A percentile compares a stretch with the other conserved stretches of the same genome.
phyloP scores from a whole-genome alignment of 768 basidiomycete species.

The Auricularia sp. region DNA sequence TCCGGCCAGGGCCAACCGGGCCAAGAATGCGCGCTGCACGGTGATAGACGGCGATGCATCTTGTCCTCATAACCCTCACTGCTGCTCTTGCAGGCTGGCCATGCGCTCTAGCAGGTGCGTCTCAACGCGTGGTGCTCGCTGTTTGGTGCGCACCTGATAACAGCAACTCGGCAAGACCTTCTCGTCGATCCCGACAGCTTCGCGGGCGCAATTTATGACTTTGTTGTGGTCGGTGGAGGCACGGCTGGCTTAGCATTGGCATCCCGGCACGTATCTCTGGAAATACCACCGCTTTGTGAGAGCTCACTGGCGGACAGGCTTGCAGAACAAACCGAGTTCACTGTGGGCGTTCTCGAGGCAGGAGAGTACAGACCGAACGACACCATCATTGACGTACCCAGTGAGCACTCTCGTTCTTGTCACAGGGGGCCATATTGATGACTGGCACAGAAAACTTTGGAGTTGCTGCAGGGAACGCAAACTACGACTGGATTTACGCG shows the following conservation, averaged over 20 bases:
- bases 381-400: background rate
- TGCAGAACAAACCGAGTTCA: slow-evolving; percentile 32
- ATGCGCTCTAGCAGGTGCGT: too few species aligned
- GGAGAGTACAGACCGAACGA: background rate
- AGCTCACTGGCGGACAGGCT: slow-evolving; percentile 11
- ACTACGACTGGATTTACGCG: slow-evolving; percentile 17
- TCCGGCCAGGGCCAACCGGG: too few species aligned
- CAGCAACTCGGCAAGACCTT: background rate
- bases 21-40: too few species aligned
- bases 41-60: too few species aligned
- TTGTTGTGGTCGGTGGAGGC: slow-evolving; percentile 42
- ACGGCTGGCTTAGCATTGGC: slow-evolving; percentile 39
- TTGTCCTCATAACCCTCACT: too few species aligned
- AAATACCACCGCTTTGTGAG: background rate
- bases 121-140: too few species aligned
- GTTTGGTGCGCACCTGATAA: too few species aligned
- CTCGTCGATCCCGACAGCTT: background rate
- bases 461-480: slow-evolving; percentile 5
- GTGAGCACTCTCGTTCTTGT: background rate
- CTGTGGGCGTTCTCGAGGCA: background rate
- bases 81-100: too few species aligned
- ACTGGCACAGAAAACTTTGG: slow-evolving; percentile 4
- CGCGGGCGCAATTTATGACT: slow-evolving; percentile 33
- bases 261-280: slow-evolving; percentile 15
- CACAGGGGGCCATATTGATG: background rate